These are phyloP conservation scores for Pisolithus tinctorius DNA, from an alignment of 768 basidiomycete genomes.

Conservation along the genomic window DNA sequence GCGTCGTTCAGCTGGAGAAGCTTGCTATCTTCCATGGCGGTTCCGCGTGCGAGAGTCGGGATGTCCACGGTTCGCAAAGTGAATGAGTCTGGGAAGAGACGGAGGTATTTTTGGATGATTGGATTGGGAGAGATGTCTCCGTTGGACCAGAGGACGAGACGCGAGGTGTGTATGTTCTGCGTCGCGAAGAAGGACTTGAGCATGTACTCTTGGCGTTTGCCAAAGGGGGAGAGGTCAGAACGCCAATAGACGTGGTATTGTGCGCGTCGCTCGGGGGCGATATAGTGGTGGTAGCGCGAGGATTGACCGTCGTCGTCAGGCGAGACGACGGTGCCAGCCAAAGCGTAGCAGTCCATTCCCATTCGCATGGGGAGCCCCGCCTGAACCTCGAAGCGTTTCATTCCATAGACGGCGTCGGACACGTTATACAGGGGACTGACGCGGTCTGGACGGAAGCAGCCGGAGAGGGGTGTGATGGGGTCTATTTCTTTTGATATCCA, in stretches of 20 bases:
- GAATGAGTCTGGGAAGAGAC: slow-evolving; percentile 64
- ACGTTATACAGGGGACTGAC: slow-evolving; percentile 66
- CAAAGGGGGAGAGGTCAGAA: slow-evolving; percentile 73
- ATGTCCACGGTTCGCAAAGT: slow-evolving; percentile 64
- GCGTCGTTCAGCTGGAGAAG: slow-evolving; percentile 59
- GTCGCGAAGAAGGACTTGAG: slow-evolving; percentile 92
- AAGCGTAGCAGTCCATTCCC: slow-evolving; percentile 88
- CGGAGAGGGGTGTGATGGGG: slow-evolving; percentile 54
- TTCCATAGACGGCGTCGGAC: slow-evolving; percentile 53
- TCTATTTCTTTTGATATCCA: slow-evolving; percentile 74
- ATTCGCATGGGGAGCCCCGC: slow-evolving; percentile 72
- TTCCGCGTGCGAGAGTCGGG: slow-evolving; percentile 60
- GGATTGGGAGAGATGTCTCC: slow-evolving; percentile 55
- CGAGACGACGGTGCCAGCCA: slow-evolving; percentile 69
- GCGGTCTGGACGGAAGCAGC: slow-evolving; percentile 63
- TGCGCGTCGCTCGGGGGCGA: slow-evolving; percentile 39
- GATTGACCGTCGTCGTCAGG: slow-evolving; percentile 6
- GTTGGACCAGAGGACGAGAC: slow-evolving; percentile 91
- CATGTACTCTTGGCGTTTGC: slow-evolving; percentile 79
- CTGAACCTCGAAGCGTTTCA: slow-evolving; percentile 65
- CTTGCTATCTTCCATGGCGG: slow-evolving; percentile 59
- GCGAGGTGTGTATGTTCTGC: slow-evolving; percentile 59
- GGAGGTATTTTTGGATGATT: slow-evolving; percentile 55
- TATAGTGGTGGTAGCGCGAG: slow-evolving; percentile 5
- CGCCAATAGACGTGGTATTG: slow-evolving; percentile 95